Base-by-base conservation (phyloP, 306 rosid genomes). In the Nissolia schottii region DNA sequence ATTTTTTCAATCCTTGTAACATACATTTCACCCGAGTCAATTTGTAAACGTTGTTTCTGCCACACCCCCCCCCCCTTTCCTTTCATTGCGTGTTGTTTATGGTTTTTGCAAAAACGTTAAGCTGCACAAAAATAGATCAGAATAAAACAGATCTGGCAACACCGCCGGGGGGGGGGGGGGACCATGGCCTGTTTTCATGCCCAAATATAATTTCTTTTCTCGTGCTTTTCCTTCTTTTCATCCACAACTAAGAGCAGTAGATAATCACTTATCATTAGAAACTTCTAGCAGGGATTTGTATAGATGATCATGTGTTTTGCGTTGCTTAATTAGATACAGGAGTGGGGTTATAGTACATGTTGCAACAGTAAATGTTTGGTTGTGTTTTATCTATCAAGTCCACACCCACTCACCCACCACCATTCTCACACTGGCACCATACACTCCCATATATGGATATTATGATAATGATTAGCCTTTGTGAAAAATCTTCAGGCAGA, bases 401-500 rank as follows among this genome's bases (percentile, higher is more conserved):
- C 60, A 62, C 83, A 82, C 63, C 67, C 27, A 43, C 68, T 72
- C 79, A 45, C 61, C 57, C 57, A 68, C 74, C 75, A 61, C 83
- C 59, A 70, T 70, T n/a, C n/a, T n/a, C n/a, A n/a, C 54, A 48
- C 63, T 64, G 46, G 70, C 79, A 56, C 73, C 66, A 78, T 74
- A 46, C 79, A 81, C 84, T n/a, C 70, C 74, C 55, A 73, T 40
- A 34, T 67, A 80, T 74, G n/a, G n/a, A n/a, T n/a, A n/a, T n/a
- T n/a, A n/a, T n/a, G n/a, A 76, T 66, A 64, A 85, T 82, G 82
- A 85, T 82, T 74, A 82, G 69, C 57, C 79, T 46, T 66, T 64
- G 46, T 24, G 85, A 80, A 85, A 88, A 85, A 90, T 90, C 96
- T 89, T 76, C 79, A 69, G 76, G 79, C 88, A 88, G 94, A 92